Conservation (phyloP, 176 grass and related monocot species). For the Carex cristatella region DNA sequence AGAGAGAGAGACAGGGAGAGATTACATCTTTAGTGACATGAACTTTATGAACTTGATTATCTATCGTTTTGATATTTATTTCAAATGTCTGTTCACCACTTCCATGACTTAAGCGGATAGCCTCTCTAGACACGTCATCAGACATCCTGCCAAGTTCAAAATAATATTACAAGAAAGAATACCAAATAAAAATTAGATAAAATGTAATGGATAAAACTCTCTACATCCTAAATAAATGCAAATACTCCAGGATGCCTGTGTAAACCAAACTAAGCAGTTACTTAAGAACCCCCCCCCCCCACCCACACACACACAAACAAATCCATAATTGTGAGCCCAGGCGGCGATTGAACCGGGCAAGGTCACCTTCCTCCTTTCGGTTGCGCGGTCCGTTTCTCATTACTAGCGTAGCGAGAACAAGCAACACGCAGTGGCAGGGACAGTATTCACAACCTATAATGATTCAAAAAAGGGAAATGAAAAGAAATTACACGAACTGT, state of each 20-base stretch:
- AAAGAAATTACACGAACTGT: background rate
- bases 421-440: background rate
- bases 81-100: conserved; percentile 45
- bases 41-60: conserved; percentile 69
- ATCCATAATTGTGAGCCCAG: background rate
- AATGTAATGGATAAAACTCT: background rate
- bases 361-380: background rate
- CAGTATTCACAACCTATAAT: background rate
- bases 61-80: conserved; percentile 91
- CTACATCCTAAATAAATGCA: background rate
- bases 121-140: conserved; percentile 31
- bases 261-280: background rate
- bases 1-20: background rate
- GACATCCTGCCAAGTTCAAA: conserved; percentile 50
- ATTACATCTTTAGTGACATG: conserved; percentile 56
- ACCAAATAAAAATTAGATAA: background rate
- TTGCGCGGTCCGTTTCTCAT: background rate
- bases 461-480: background rate
- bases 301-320: background rate
- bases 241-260: background rate
- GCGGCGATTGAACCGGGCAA: background rate
- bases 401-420: background rate
- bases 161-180: background rate
- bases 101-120: conserved; percentile 25
- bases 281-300: too few relatives aligned